Evolutionary conservation across 306 rosid genomes (phyloP).

Genomic region (Citrullus colocynthis): DNA sequence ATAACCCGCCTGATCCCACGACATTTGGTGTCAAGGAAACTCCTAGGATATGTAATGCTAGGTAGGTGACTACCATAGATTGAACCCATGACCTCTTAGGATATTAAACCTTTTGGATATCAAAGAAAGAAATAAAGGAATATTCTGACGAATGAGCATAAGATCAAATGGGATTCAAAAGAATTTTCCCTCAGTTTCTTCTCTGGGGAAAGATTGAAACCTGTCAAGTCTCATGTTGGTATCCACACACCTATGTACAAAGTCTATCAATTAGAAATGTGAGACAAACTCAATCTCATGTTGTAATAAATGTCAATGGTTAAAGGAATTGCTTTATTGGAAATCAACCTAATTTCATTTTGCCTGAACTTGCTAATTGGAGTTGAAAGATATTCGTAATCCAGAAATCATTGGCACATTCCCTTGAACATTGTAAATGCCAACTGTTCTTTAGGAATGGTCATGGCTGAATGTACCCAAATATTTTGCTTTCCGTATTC

Average conservation of each 20-base stretch:
- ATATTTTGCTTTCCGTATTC: background rate
- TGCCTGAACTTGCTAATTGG: background rate
- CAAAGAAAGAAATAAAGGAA: background rate
- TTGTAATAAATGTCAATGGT: background rate
- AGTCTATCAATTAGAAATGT: background rate
- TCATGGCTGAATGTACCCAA: background rate
- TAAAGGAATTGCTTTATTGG: background rate
- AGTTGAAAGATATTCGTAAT: background rate
- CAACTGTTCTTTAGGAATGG: background rate
- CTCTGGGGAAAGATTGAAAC: background rate
- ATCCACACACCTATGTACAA: background rate
- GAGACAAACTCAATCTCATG: background rate
- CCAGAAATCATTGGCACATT: background rate
- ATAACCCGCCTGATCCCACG: no score
- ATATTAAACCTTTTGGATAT: background rate
- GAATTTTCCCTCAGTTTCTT: background rate
- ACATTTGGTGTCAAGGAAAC: no score
- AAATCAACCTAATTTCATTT: background rate
- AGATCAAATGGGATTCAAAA: background rate
- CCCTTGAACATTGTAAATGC: background rate
- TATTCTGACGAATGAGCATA: background rate
- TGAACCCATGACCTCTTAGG: no score
- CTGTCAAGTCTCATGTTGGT: background rate
- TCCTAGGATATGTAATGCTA: no score
- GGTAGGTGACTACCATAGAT: no score